A percentile compares a stretch with the other conserved stretches of the same genome.
Evolutionary conservation across 2,329 filamentous ascomycete genomes (phyloP).

Genomic region (Alternaria gaisen): DNA sequence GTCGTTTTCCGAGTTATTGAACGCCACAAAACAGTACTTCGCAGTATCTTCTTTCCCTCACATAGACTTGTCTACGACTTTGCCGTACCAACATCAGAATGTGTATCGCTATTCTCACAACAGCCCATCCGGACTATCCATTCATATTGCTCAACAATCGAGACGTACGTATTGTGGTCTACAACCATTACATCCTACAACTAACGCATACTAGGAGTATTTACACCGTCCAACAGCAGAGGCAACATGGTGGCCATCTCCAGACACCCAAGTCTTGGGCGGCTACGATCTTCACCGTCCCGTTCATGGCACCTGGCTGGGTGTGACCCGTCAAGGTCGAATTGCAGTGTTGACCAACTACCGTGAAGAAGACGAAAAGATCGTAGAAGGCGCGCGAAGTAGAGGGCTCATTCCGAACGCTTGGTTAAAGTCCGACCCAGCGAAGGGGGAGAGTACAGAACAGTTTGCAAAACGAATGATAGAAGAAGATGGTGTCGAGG

Average conservation of each 20-base stretch:
- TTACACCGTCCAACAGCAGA: conserved; percentile 67
- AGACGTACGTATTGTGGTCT: conserved; percentile 47
- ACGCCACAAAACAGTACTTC: conserved; percentile 9
- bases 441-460: conserved; percentile 53
- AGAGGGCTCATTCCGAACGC: conserved; percentile 68
- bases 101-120: conserved; percentile 61
- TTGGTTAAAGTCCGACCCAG: conserved; percentile 60
- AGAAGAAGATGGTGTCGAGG: conserved; percentile 62
- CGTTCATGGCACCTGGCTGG: conserved; percentile 71
- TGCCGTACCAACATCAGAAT: conserved; percentile 29
- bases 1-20: conserved; percentile 22
- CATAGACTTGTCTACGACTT: not conserved
- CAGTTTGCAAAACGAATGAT: conserved; percentile 65
- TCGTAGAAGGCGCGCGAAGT: conserved; percentile 59
- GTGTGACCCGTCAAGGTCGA: conserved; percentile 67
- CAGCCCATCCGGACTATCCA: conserved; percentile 59
- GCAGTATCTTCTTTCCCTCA: not conserved
- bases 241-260: conserved; percentile 67
- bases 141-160: conserved; percentile 62
- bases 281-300: conserved; percentile 69
- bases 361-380: conserved; percentile 60
- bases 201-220: conserved; percentile 61
- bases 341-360: conserved; percentile 72
- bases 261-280: conserved; percentile 65
- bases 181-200: not conserved